Base-by-base conservation (phyloP, 129 eudicot species). In the Gnaphalium uliginosum region DNA sequence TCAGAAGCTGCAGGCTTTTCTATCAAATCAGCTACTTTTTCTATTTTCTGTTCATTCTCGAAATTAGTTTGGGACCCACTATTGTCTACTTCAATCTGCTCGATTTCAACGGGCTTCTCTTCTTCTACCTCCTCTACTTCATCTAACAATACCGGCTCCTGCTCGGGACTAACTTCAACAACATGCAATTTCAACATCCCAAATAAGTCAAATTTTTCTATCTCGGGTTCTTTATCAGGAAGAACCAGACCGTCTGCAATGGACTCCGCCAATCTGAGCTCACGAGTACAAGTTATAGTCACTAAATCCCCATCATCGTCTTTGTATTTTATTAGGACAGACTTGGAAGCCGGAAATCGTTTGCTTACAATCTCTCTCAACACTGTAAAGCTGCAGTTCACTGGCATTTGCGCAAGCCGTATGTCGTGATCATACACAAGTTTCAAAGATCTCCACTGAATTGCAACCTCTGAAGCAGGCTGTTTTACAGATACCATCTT, bases 381-480 rank as follows among this genome's bases (percentile, higher is more conserved):
- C 13, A 75, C 88, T 43, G 77, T 90, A 29, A 91, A 89, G 71
- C 69, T 85, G 86, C 98, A 90, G 73, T 81, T 87, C 33, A 84
- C 93, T 6, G 98, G 97, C 98, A 94, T 94, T 80, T 90, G 88
- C 7, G 96, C 88, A 33, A 94, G 96, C 75, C 98, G 86, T 53
- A 94, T 94, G 76, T 94, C 98, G 43, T 90, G 96, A 69, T 84
- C 98, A 82, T 94, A 94, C 63, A 90, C 98, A 70, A 94, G 96
- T 82, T 94, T 94, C 81, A 94, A 73, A 0, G 89, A 86, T 70
- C 98, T 85, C 86, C 83, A 85, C 22, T 68, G 89, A 65, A 77
- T 73, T 3, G 33, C 48, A 79, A 72, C 86, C 76, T 83, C 85
- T 25, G 35, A 25, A 61, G 83, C 48, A 8, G 71, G 79, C 25